Evolutionary conservation across 106 monocot genomes (phyloP).

Genomic region (Dendrobium huoshanense): DNA sequence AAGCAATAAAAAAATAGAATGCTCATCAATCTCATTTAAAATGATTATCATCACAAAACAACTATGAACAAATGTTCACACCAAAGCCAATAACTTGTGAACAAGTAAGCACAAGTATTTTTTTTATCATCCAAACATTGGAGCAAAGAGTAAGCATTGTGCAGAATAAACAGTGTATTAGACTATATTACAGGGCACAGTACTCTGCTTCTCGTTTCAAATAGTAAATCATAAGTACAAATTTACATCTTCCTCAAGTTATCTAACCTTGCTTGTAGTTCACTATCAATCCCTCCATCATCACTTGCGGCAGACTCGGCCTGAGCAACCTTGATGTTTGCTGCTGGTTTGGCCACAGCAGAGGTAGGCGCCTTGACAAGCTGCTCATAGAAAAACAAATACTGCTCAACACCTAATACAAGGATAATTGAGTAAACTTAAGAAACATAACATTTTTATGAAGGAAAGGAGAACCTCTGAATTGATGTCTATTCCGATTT

Average conservation of each 20-base stretch:
- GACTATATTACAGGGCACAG: background rate
- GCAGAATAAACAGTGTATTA: background rate
- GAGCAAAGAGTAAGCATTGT: background rate
- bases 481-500: conserved; percentile 88
- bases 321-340: conserved; percentile 54
- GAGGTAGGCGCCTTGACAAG: conserved; percentile 74
- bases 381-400: conserved; percentile 26
- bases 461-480: conserved; percentile 41
- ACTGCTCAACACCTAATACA: background rate
- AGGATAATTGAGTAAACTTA: background rate
- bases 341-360: conserved; percentile 41
- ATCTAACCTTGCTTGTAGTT: conserved; percentile 79
- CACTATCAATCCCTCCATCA: conserved; percentile 65
- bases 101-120: background rate
- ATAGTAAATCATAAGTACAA: background rate
- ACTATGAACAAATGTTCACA: background rate
- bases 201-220: background rate
- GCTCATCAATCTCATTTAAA: background rate
- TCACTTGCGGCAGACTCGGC: conserved; percentile 38
- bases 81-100: background rate
- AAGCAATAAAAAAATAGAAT: background rate
- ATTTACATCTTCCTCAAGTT: conserved; percentile 84
- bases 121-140: background rate
- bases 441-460: background rate
- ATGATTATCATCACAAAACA: background rate